A percentile compares a stretch with the other conserved stretches of the same genome.
phyloP scores from a whole-genome alignment of 129 eudicot genomes.

The Solidago caesia region DNA sequence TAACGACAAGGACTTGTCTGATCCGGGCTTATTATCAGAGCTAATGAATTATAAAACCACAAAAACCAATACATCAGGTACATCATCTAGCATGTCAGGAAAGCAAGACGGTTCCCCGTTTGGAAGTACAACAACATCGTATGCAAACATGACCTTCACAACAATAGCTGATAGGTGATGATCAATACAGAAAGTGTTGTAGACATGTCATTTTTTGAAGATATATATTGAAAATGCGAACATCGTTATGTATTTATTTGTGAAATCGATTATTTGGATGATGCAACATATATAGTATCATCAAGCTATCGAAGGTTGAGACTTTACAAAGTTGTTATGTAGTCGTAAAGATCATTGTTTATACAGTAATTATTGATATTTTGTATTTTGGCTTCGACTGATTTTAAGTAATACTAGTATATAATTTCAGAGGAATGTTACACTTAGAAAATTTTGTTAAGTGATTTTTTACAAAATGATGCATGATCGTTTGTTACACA shows the following conservation, averaged over 20 bases:
- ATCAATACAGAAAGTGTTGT: not conserved
- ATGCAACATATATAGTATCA: not conserved
- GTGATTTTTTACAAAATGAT: too few species aligned
- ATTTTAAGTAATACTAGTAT: too few species aligned
- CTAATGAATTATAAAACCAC: conserved; percentile 28
- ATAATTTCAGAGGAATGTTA: too few species aligned
- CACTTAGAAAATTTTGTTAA: too few species aligned
- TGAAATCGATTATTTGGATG: conserved; percentile 10
- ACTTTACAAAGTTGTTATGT: too few species aligned
- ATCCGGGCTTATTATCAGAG: conserved; percentile 56
- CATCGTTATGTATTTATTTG: not conserved
- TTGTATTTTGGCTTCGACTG: too few species aligned
- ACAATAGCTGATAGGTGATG: conserved; percentile 50
- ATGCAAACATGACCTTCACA: conserved; percentile 58
- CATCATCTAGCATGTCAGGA: conserved; percentile 37
- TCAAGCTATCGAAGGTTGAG: not conserved
- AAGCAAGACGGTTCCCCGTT: conserved; percentile 37
- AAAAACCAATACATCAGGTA: conserved; percentile 29
- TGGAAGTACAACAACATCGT: conserved; percentile 34
- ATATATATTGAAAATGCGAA: conserved; percentile 1
- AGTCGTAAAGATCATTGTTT: too few species aligned
- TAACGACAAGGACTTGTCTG: conserved; percentile 43
- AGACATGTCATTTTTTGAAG: conserved; percentile 8
- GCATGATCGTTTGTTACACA: too few species aligned
- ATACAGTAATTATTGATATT: too few species aligned